A percentile compares a stretch with the other conserved stretches of the same genome.
These are phyloP conservation scores for Blastocladiella britannica DNA, from an alignment of 192 early-diverging fungal species.

Conservation along the genomic window DNA sequence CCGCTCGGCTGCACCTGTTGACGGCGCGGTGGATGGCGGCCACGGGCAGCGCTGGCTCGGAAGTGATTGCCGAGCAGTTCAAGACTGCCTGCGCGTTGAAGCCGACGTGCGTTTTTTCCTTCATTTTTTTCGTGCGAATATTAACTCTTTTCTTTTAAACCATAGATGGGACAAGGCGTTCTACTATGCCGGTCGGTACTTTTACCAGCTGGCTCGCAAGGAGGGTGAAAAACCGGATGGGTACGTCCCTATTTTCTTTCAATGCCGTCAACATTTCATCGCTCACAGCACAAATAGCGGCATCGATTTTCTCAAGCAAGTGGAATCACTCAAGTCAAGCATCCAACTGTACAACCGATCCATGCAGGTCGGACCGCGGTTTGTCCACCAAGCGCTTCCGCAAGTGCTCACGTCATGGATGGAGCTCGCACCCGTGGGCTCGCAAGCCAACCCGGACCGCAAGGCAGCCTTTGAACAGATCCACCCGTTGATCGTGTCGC, in stretches of 20 bases:
- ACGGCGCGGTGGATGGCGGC: conserved; percentile 35
- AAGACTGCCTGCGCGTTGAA: conserved; percentile 8
- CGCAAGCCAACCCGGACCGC: conserved; percentile 5
- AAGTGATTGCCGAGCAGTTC: conserved; percentile 21
- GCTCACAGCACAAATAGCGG: too few species aligned
- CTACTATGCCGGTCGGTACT: conserved; percentile 40
- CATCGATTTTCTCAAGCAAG: too few species aligned
- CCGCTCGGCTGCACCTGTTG: conserved; percentile 19
- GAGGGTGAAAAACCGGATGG: too few species aligned
- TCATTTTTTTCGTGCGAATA: conserved; percentile 2
- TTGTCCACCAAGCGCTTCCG: conserved; percentile 68
- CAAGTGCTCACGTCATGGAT: conserved; percentile 71
- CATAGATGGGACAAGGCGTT: conserved; percentile 43
- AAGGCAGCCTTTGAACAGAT: conserved; percentile 25
- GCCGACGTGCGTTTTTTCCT: conserved; percentile 11
- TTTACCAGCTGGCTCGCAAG: conserved; percentile 22
- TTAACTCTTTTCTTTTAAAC: conserved; percentile 1
- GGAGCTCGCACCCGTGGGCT: conserved; percentile 30
- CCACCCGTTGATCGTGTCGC: conserved; percentile 23
- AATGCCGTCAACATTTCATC: too few species aligned
- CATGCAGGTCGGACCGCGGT: conserved; percentile 44
- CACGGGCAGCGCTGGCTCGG: conserved; percentile 14
- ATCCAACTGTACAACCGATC: conserved; percentile 10
- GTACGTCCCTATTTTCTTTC: too few species aligned
- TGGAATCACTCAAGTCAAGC: background rate